Conservation (phyloP, 345 rosid species). For the Lenwebbia sp. region DNA sequence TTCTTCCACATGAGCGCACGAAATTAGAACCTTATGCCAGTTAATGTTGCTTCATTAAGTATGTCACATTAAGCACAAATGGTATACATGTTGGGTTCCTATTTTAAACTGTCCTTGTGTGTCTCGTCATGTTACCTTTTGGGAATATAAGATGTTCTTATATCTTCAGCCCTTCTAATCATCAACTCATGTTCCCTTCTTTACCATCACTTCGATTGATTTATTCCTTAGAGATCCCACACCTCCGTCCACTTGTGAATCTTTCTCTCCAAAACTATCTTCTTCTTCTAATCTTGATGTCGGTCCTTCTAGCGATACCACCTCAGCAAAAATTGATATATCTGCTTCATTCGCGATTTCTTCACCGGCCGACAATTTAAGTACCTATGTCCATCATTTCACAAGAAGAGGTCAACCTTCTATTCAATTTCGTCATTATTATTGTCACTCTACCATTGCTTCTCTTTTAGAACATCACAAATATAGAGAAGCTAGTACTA, state of each 20-base stretch:
- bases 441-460: not conserved
- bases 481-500: not conserved
- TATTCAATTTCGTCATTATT: not conserved
- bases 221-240: not conserved
- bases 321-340: not conserved
- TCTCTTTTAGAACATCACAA: not conserved
- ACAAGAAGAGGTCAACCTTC: not conserved
- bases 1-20: not conserved
- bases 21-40: not conserved
- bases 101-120: not conserved
- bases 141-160: not conserved
- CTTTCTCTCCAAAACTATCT: not conserved
- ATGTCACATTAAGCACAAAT: not conserved
- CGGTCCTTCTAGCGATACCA: not conserved
- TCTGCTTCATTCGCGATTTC: not conserved
- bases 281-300: not conserved
- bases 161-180: not conserved
- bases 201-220: not conserved
- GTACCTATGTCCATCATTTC: not conserved
- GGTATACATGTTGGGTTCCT: not conserved
- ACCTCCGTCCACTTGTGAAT: not conserved
- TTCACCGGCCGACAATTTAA: not conserved
- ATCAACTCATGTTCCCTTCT: not conserved
- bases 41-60: not conserved
- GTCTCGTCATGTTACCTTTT: not conserved